These are phyloP conservation scores for Osmanthus fragrans DNA, from an alignment of 257 asterid species.

Conservation along the genomic window DNA sequence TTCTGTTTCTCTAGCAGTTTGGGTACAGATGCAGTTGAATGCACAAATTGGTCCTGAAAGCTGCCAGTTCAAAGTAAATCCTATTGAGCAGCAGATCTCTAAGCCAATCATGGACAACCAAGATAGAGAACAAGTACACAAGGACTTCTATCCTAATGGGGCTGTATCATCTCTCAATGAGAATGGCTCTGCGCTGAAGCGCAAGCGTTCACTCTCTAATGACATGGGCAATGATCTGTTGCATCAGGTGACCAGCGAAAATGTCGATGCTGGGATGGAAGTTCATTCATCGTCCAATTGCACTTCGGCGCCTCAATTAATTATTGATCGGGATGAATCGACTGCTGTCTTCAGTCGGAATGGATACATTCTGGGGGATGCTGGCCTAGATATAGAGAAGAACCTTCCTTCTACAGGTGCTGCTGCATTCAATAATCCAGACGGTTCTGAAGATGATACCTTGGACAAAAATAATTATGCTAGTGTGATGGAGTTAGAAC, in stretches of 20 bases:
- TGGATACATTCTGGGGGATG: slow-evolving; percentile 26
- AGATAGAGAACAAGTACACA: slow-evolving; percentile 20
- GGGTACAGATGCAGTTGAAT: slow-evolving; percentile 70
- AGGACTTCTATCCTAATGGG: slow-evolving; percentile 20
- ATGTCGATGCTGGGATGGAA: slow-evolving; percentile 35
- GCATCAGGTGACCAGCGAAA: slow-evolving; percentile 26
- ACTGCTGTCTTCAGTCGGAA: slow-evolving; percentile 21
- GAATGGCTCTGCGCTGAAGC: slow-evolving; percentile 26
- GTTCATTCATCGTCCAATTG: slow-evolving; percentile 35
- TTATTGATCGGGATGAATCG: slow-evolving; percentile 25
- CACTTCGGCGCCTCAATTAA: slow-evolving; percentile 24
- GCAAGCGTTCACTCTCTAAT: slow-evolving; percentile 29
- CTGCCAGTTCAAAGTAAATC: slow-evolving; percentile 18
- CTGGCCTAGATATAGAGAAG: slow-evolving; percentile 20
- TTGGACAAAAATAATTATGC: slow-evolving; percentile 25
- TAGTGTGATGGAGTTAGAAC: slow-evolving; percentile 21
- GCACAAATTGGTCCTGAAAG: slow-evolving; percentile 43
- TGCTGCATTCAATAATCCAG: slow-evolving; percentile 24
- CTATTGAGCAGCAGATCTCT: slow-evolving; percentile 29
- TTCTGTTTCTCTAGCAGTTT: slow-evolving; percentile 69
- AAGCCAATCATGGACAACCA: slow-evolving; percentile 27
- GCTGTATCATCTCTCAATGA: slow-evolving; percentile 13
- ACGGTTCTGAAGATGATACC: slow-evolving; percentile 16
- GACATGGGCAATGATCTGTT: slow-evolving; percentile 10
- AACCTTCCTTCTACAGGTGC: slow-evolving; percentile 25